A percentile compares a stretch with the other conserved stretches of the same genome.
These are phyloP conservation scores for Madurella mycetomatis DNA, from an alignment of 2,329 filamentous ascomycete genomes.

Conservation along the genomic window DNA sequence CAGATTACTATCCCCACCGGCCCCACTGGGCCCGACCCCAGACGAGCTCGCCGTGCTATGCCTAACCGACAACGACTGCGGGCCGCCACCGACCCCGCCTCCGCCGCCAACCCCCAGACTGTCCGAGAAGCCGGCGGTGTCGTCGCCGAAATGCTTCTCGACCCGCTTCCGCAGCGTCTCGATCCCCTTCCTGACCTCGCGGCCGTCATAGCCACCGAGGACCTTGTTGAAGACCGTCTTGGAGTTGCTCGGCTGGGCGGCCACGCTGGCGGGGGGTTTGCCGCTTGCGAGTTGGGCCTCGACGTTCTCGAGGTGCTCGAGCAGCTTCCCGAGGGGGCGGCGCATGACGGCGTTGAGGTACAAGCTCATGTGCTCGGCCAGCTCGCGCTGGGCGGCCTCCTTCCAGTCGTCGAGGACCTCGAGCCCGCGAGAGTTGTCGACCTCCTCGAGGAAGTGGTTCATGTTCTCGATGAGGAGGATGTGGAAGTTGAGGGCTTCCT, in stretches of 20 bases:
- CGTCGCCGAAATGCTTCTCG: constrained; percentile 95
- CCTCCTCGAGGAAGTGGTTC: constrained; percentile 94
- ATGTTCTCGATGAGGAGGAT: constrained; percentile 98
- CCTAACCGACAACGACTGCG: constrained; percentile 1
- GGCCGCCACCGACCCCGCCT: neutral
- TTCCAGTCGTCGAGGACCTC: constrained; percentile 80
- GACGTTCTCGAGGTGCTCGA: constrained; percentile 88
- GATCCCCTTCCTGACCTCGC: constrained; percentile 85
- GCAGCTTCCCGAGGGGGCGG: constrained; percentile 79
- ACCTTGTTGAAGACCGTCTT: constrained; percentile 83
- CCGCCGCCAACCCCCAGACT: constrained; percentile 51
- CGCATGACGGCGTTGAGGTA: constrained; percentile 88
- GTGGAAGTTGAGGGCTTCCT: constrained; percentile 95
- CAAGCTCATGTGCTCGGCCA: constrained; percentile 78
- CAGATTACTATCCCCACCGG: constrained; percentile 38
- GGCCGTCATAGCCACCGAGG: constrained; percentile 71
- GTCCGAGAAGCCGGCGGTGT: constrained; percentile 26
- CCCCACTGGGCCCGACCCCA: constrained; percentile 4
- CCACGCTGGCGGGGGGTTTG: constrained; percentile 60
- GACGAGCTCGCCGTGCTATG: neutral
- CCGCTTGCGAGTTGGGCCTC: constrained; percentile 65
- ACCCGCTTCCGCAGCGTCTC: constrained; percentile 85
- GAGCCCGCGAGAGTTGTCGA: constrained; percentile 69
- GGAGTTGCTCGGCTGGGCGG: constrained; percentile 76
- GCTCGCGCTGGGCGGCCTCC: constrained; percentile 69